Conservation (phyloP, 768 basidiomycete species). For the Boletus subcaerulescens region DNA sequence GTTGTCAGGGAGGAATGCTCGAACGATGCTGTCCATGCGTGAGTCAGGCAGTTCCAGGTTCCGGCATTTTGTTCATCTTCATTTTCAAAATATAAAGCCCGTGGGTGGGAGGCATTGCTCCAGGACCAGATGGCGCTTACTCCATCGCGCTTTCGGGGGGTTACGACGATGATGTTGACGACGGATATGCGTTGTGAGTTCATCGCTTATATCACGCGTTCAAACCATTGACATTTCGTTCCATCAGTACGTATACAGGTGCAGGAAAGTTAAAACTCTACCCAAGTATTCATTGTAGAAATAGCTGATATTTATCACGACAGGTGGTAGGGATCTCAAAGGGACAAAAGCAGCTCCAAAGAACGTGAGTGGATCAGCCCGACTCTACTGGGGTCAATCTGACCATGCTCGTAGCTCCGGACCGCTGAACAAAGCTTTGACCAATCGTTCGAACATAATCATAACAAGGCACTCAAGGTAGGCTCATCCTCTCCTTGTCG, state of each 20-base stretch:
- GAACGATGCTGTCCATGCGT: conserved; percentile 82
- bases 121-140: conserved; percentile 65
- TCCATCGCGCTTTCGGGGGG: conserved; percentile 88
- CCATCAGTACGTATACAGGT: conserved; percentile 71
- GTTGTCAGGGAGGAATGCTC: conserved; percentile 57
- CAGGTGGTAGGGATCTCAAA: conserved; percentile 82
- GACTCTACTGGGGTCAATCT: background rate
- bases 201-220: background rate
- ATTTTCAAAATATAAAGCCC: conserved; percentile 45
- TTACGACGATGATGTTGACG: conserved; percentile 82
- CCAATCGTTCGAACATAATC: conserved; percentile 72
- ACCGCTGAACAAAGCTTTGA: conserved; percentile 85
- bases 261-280: conserved; percentile 44
- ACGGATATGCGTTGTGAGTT: conserved; percentile 79
- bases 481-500: background rate
- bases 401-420: conserved; percentile 55
- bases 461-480: conserved; percentile 70
- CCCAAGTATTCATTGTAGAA: background rate
- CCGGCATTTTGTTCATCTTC: background rate
- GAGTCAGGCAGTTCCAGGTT: conserved; percentile 28
- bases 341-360: conserved; percentile 82
- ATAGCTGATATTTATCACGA: background rate
- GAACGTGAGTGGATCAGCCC: conserved; percentile 52
- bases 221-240: background rate
- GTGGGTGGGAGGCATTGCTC: conserved; percentile 75